A percentile compares a stretch with the other conserved stretches of the same genome.
phyloP scores from a whole-genome alignment of 352 stramenopile species.

The Phytopythium mirpurense region DNA sequence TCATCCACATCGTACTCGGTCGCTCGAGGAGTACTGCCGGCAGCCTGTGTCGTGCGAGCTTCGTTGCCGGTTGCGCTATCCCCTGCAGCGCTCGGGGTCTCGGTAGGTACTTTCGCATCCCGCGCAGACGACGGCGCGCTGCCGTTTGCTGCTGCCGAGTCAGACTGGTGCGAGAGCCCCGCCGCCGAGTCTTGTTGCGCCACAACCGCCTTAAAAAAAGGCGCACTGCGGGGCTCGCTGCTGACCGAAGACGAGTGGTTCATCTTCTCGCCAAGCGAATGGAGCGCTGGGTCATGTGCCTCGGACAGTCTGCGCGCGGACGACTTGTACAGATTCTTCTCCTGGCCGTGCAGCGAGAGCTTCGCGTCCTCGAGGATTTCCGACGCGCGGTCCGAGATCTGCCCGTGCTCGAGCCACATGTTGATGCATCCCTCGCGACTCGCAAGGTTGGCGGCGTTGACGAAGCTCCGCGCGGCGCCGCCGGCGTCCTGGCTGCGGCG shows the following conservation, averaged over 20 bases:
- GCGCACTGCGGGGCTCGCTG: slow-evolving; percentile 14
- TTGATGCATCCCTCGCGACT: slow-evolving; percentile 69
- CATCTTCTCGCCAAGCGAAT: slow-evolving; percentile 61
- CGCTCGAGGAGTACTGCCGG: slow-evolving; percentile 10
- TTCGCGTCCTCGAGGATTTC: slow-evolving; percentile 83
- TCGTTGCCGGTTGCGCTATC: neutral
- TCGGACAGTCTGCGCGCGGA: slow-evolving; percentile 57
- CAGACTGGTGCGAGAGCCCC: neutral
- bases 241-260: slow-evolving; percentile 28
- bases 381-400: slow-evolving; percentile 75
- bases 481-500: slow-evolving; percentile 1
- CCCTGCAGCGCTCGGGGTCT: neutral
- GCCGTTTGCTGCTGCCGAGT: neutral
- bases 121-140: neutral
- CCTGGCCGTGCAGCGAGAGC: slow-evolving; percentile 69
- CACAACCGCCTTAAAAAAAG: slow-evolving; percentile 4
- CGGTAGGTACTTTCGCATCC: neutral
- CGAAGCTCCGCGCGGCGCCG: neutral
- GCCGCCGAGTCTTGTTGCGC: neutral
- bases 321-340: slow-evolving; percentile 76
- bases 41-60: slow-evolving; percentile 1
- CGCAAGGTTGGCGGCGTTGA: slow-evolving; percentile 13
- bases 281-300: slow-evolving; percentile 60
- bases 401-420: slow-evolving; percentile 75
- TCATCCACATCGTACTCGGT: slow-evolving; percentile 22